Evolutionary conservation across 2,329 filamentous ascomycete species (phyloP).

Genomic region (Periconia sp.): DNA sequence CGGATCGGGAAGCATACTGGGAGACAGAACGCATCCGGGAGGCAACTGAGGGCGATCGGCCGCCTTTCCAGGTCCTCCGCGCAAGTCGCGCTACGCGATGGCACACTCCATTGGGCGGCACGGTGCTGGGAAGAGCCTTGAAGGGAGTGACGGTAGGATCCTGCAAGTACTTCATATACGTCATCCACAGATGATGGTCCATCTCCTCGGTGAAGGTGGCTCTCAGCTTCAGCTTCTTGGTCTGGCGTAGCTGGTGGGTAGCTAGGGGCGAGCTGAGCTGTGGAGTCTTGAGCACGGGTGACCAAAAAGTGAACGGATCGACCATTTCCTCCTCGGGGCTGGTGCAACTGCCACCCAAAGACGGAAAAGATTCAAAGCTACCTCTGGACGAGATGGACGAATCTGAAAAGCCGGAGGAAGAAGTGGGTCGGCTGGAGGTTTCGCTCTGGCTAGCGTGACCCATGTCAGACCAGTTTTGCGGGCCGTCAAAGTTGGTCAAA

Average conservation of each 20-base stretch:
- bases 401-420: conserved; percentile 65
- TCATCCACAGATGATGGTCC: conserved; percentile 71
- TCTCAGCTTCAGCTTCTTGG: conserved; percentile 52
- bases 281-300: conserved; percentile 33
- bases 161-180: conserved; percentile 69
- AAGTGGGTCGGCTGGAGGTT: conserved; percentile 61
- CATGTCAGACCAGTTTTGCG: conserved; percentile 41
- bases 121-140: conserved; percentile 69
- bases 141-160: conserved; percentile 71
- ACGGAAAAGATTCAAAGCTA: conserved; percentile 63
- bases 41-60: conserved; percentile 40
- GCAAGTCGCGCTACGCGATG: conserved; percentile 67
- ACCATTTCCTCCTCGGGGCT: conserved; percentile 65
- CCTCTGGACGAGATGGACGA: conserved; percentile 67
- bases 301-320: conserved; percentile 61
- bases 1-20: conserved; percentile 32
- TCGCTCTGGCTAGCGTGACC: conserved; percentile 44
- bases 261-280: conserved; percentile 40
- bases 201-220: conserved; percentile 65
- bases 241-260: conserved; percentile 29
- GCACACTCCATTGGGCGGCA: conserved; percentile 69
- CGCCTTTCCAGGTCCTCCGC: conserved; percentile 64
- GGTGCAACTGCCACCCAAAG: conserved; percentile 64
- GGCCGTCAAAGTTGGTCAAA: conserved; percentile 31
- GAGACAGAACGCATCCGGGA: conserved; percentile 21